Percentiles rank a stretch among this genome's conserved stretches.
These are phyloP conservation scores for Flueggea neowawraea DNA, from an alignment of 441 rosid species.

Conservation along the genomic window DNA sequence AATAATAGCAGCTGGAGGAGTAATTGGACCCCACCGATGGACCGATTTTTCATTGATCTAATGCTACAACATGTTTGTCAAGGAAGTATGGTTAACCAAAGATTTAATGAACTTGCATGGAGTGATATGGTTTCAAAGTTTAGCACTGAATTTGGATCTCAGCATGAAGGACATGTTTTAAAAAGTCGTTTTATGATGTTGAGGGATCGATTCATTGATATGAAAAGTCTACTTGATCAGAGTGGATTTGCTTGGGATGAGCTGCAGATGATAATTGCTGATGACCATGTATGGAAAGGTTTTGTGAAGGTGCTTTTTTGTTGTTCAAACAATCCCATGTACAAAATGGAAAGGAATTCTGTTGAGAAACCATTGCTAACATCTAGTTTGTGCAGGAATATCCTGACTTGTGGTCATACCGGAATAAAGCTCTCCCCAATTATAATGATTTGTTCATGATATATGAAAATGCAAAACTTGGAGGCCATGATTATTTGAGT, in stretches of 20 bases:
- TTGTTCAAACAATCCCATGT: neutral
- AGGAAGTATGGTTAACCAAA: conserved; percentile 29
- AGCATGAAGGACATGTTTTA: conserved; percentile 32
- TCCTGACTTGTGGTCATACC: conserved; percentile 33
- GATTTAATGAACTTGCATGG: conserved; percentile 41
- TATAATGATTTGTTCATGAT: conserved; percentile 52
- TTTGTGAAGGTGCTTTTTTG: conserved; percentile 35
- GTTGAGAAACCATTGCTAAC: conserved; percentile 12
- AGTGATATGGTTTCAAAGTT: conserved; percentile 40
- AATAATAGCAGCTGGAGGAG: conserved; percentile 22
- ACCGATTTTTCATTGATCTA: conserved; percentile 46
- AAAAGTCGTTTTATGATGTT: conserved; percentile 33
- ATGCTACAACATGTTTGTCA: conserved; percentile 41
- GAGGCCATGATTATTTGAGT: conserved; percentile 17
- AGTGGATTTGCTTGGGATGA: conserved; percentile 46
- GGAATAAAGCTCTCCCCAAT: conserved; percentile 36
- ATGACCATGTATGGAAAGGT: conserved; percentile 31
- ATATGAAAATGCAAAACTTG: conserved; percentile 30
- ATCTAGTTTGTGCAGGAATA: conserved; percentile 35
- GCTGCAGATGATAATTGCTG: conserved; percentile 33
- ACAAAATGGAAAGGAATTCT: conserved; percentile 8
- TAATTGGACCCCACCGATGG: conserved; percentile 48
- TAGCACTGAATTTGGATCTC: conserved; percentile 39
- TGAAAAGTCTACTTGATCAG: conserved; percentile 33
- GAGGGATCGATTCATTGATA: conserved; percentile 37